phyloP scores from a whole-genome alignment of 768 basidiomycete genomes.

The Melanogaster broomeanus region DNA sequence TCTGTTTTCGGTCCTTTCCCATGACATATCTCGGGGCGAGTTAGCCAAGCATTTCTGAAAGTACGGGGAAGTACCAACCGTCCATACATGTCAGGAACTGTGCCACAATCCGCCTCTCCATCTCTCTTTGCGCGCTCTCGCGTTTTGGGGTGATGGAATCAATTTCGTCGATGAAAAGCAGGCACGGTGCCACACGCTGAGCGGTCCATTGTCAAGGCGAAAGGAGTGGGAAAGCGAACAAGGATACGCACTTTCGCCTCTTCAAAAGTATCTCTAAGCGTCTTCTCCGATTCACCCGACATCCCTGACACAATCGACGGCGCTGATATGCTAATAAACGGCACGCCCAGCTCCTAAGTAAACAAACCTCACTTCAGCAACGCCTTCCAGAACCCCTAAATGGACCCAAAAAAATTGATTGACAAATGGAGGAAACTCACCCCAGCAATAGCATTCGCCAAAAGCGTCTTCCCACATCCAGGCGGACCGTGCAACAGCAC shows the following conservation, averaged over 20 bases:
- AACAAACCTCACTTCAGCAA: background rate
- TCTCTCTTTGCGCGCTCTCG: constrained; percentile 97
- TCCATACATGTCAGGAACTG: constrained; percentile 99
- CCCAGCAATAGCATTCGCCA: constrained; percentile 95
- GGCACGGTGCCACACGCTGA: constrained; percentile 86
- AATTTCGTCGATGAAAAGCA: constrained; percentile 97
- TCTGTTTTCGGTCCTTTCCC: constrained; percentile 92
- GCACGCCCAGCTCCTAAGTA: constrained; percentile 81
- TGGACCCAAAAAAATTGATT: background rate
- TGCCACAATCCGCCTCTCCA: constrained; percentile 97
- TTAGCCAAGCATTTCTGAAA: background rate
- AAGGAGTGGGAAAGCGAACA: background rate
- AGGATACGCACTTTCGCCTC: constrained; percentile 77
- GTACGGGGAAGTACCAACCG: constrained; percentile 51
- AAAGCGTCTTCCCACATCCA: constrained; percentile 93
- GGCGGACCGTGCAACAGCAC: constrained; percentile 94
- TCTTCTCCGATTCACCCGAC: constrained; percentile 99
- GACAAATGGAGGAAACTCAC: constrained; percentile 44
- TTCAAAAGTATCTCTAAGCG: constrained; percentile 92
- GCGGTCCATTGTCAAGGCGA: background rate
- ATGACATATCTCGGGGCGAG: constrained; percentile 79
- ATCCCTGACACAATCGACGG: constrained; percentile 97
- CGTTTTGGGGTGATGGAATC: constrained; percentile 97
- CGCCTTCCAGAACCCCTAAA: background rate
- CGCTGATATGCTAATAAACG: constrained; percentile 93